A percentile compares a stretch with the other conserved stretches of the same genome.
Conservation (phyloP, 805 yeast genomes). For the Sungouiozyma ichnusensis region DNA sequence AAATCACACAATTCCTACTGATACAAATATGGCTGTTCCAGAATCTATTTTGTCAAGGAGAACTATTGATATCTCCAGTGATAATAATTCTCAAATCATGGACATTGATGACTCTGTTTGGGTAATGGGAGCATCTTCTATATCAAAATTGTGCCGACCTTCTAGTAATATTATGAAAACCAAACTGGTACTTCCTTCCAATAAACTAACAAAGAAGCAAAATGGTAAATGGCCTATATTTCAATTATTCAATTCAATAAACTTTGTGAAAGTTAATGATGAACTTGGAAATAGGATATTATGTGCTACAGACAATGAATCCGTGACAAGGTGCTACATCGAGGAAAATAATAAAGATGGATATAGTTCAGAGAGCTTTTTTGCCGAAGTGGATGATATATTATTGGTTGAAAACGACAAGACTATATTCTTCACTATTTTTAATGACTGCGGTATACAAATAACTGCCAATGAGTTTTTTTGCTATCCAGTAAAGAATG, state of each 20-base stretch:
- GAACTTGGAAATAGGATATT: background rate
- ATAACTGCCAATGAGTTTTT: background rate
- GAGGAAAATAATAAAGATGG: background rate
- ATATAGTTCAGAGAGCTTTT: background rate
- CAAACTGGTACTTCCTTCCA: background rate
- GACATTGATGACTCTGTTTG: conserved; percentile 1
- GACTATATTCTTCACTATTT: background rate
- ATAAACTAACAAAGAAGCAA: background rate
- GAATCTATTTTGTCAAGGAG: background rate
- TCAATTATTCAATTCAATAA: background rate
- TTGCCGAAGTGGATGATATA: background rate
- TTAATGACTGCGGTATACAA: background rate
- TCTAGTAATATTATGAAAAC: background rate
- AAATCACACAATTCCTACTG: background rate
- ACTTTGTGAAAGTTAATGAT: background rate
- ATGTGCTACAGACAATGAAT: conserved; percentile 1
- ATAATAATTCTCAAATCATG: background rate
- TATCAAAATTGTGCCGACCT: background rate
- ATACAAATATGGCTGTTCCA: background rate
- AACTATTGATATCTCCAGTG: conserved; percentile 1
- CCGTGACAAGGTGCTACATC: background rate
- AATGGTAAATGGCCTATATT: background rate
- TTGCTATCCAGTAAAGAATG: conserved; percentile 1
- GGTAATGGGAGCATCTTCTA: conserved; percentile 2
- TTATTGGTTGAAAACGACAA: background rate